Base-by-base conservation (phyloP, 176 grass and related monocot genomes). In the Cocos nucifera region DNA sequence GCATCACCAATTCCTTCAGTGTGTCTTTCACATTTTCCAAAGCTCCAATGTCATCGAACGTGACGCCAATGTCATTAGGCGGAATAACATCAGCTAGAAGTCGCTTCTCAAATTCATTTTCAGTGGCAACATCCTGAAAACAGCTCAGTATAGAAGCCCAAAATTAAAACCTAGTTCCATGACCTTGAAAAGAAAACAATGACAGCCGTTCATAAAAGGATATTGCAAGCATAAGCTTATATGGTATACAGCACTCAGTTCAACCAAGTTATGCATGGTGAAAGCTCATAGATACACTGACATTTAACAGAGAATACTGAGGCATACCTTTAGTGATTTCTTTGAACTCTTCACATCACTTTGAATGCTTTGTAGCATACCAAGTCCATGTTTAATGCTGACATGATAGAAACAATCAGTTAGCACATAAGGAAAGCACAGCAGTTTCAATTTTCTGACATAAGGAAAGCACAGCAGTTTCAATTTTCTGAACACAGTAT, bases 1-100 rank as follows among this genome's bases (percentile, higher is more conserved):
- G 87, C 92, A 97, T 97, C 66, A 97, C 92, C 73, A 97, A 77
- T 65, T 97, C 92, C 81, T 97, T 91, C 70, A 97, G 72, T 51
- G 92, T 97, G 77, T 85, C 92, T 78, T 97, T 97, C 39, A 97
- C 83, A 72, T 75, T 97, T 79, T 97, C 92, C 27, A 97, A 76
- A 59, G 92, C 92, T 65, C 92, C 92, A 56, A 97, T 97, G 25
- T 97, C 92, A 20, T 88, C 81, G 73, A 97, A 97, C 50, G 69
- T 88, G 63, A 97, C 92, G 52, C 87, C 92, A 71, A 97, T 97
- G 77, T 97, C 92, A 55, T 82, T 76, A 59, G 92, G 85, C 73
- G 92, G 92, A 54, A 97, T 97, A 24, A 97, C 87, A 75, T 97
- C 92, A 56, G 72, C 65, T 57, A 97, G 84, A 82, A 97, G 87